Conservation (phyloP, 805 yeast species). For the Ogataea pilisensis region DNA sequence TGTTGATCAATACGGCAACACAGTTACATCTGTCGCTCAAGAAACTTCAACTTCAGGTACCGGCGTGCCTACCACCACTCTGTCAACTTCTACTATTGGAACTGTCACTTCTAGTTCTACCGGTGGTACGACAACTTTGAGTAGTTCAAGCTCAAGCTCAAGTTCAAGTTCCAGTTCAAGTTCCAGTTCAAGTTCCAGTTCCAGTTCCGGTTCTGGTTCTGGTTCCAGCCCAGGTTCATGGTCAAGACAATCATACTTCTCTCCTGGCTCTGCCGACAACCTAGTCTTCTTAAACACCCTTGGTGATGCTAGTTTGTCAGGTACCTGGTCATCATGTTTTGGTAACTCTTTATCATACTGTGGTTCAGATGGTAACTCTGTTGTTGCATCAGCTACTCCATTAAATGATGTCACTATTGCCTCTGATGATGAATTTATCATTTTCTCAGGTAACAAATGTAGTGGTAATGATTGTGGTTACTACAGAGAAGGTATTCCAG, state of each 20-base stretch:
- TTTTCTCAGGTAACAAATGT: constrained; percentile 73
- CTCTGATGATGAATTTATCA: constrained; percentile 76
- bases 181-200: constrained; percentile 11
- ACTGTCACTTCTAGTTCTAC: constrained; percentile 20
- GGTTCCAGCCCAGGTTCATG: constrained; percentile 48
- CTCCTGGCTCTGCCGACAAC: constrained; percentile 60
- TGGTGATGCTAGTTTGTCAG: constrained; percentile 85
- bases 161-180: too few relatives aligned
- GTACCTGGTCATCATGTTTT: constrained; percentile 79
- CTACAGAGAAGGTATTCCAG: constrained; percentile 76
- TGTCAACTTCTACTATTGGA: constrained; percentile 8
- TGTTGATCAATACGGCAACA: constrained; percentile 57
- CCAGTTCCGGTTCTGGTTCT: constrained; percentile 14
- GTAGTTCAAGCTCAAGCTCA: too few relatives aligned
- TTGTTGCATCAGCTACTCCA: constrained; percentile 64
- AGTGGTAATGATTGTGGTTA: constrained; percentile 68
- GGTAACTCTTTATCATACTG: constrained; percentile 92
- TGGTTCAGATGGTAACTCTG: constrained; percentile 71
- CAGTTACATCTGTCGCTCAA: constrained; percentile 24
- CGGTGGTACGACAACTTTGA: constrained; percentile 7
- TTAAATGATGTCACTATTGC: constrained; percentile 63
- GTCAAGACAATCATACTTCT: constrained; percentile 72
- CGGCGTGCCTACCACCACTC: constrained; percentile 21
- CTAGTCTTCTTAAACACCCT: constrained; percentile 78
- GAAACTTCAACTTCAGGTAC: constrained; percentile 21